Base-by-base conservation (phyloP, 129 eudicot genomes). In the Flaveria linearis region DNA sequence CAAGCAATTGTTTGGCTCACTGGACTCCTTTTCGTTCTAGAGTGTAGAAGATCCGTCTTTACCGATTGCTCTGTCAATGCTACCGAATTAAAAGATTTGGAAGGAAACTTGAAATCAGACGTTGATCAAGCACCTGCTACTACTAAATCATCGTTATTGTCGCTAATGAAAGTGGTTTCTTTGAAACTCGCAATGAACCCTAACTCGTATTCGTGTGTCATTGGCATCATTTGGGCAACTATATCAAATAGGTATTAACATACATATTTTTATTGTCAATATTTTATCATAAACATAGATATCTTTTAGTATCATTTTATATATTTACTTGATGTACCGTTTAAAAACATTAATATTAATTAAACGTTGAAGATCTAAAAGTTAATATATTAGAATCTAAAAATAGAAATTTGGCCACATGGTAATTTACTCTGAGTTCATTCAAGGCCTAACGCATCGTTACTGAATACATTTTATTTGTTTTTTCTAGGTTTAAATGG, bases 1-100 rank as follows among this genome's bases (percentile, higher is more conserved):
- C 97, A 92, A 71, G 93, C 93, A 2, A 86, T 92, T 6, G 70
- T 92, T 11, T 92, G 96, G 97, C 82, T 92, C 14, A 89, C 93
- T 3, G 28, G 81, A 13, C 86, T 92, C 6, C 18, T 92, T 41
- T 89, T 92, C 28, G 91, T 89, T 17, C 71, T 92, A 12, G 97
- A 92, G 65, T 75, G 88, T 51, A 74, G 96, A 52, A 80, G 91
- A 18, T 78, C 92, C 0, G 15, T 74, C 3, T 47, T 45, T 16
- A 80, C 82, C 2, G 89, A 83, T 45, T 80, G 53, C 22, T 64
- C 79, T 13, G 76, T 75, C 6, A 43, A 47, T 42, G 65, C 61
- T 1, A 49, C 43, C 25, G 77, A 68, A 18, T 46, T 69, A 20
- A 83, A 80, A 51, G 92, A 85, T 83, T 72, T 89, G 53, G 87